These are phyloP conservation scores for Dioszegia hungarica DNA, from an alignment of 768 basidiomycete species.

Conservation along the genomic window DNA sequence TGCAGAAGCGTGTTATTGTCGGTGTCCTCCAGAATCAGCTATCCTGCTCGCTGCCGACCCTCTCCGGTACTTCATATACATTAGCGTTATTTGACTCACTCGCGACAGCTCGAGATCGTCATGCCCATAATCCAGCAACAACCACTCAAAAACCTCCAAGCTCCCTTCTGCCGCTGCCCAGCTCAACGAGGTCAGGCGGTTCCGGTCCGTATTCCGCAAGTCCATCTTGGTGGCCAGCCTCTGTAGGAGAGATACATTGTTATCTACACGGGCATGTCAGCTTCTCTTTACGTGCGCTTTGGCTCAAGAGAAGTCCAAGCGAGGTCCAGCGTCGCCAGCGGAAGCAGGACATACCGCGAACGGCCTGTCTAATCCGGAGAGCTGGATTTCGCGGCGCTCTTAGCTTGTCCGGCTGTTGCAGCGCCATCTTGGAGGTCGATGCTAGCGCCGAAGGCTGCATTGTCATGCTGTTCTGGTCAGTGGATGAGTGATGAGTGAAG, in stretches of 20 bases:
- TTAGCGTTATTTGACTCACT: conserved; percentile 54
- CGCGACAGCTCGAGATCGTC: conserved; percentile 89
- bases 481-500: too few relatives aligned
- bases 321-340: too few relatives aligned
- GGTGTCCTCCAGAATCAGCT: conserved; percentile 60
- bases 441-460: too few relatives aligned
- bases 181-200: conserved; percentile 78
- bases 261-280: conserved; percentile 61
- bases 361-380: conserved; percentile 41
- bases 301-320: too few relatives aligned
- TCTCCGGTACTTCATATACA: too few relatives aligned
- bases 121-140: conserved; percentile 71
- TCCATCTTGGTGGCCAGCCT: conserved; percentile 69
- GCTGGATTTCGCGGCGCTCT: conserved; percentile 29
- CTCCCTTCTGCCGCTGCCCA: conserved; percentile 86
- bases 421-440: too few relatives aligned
- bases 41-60: neutral
- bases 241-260: conserved; percentile 88
- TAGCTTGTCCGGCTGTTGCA: conserved; percentile 6
- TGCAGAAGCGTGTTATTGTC: conserved; percentile 92
- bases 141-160: conserved; percentile 87
- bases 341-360: conserved; percentile 32
- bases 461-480: too few relatives aligned
- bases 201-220: conserved; percentile 83
- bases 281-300: neutral